A percentile compares a stretch with the other conserved stretches of the same genome.
phyloP scores from a whole-genome alignment of 108 stramenopile genomes.

The Phaeodactylum tricornutum region DNA sequence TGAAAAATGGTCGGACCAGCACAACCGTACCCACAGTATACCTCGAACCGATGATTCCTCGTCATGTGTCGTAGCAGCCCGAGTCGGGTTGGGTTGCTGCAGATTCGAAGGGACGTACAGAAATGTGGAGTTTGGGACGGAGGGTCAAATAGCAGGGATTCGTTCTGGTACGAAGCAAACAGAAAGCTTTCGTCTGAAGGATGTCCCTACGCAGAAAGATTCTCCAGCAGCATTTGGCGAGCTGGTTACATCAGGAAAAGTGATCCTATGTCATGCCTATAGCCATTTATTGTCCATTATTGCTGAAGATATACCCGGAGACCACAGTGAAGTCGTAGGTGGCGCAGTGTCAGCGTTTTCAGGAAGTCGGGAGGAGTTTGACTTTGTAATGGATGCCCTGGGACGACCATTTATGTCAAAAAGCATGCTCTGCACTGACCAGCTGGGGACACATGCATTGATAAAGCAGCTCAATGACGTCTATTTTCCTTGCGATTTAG shows the following conservation, averaged over 20 bases:
- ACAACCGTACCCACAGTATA: constrained; percentile 6
- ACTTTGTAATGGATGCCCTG: no score
- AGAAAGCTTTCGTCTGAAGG: constrained; percentile 4
- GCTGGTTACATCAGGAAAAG: constrained; percentile 44
- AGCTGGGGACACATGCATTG: no score
- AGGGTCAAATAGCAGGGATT: constrained; percentile 50
- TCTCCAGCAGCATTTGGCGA: constrained; percentile 21
- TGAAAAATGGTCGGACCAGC: constrained; percentile 49
- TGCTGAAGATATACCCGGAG: no score
- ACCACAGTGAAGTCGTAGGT: no score
- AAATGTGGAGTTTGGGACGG: constrained; percentile 45
- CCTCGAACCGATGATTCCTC: constrained; percentile 19
- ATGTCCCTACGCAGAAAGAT: no score
- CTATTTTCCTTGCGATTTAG: no score
- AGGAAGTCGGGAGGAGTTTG: no score
- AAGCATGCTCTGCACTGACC: no score
- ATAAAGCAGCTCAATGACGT: no score
- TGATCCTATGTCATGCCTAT: constrained; percentile 45
- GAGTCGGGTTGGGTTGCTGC: constrained; percentile 48
- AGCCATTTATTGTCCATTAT: constrained; percentile 51
- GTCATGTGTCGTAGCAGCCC: constrained; percentile 53
- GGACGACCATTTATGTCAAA: no score
- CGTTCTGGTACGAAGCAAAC: constrained; percentile 4
- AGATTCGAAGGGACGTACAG: constrained; percentile 68
- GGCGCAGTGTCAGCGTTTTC: no score